Base-by-base conservation (phyloP, 306 rosid genomes). In the Macrotyloma uniflorum region DNA sequence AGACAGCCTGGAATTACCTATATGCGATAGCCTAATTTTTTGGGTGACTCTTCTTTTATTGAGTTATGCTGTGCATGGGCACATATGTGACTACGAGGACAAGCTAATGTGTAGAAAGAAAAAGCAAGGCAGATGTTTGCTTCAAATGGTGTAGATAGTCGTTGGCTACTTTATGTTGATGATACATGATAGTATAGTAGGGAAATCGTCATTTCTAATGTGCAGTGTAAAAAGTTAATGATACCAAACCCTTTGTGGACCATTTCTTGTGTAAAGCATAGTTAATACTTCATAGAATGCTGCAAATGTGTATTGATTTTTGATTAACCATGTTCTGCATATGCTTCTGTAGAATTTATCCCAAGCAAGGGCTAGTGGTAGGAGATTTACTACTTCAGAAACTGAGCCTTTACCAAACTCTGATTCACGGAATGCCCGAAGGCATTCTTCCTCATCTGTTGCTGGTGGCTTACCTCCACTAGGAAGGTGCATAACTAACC, bases 381-480 rank as follows among this genome's bases (percentile, higher is more conserved):
- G 98, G 85, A 90, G 97, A 86, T 82, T 86, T 79, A 77, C 86
- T 67, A 13, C 87, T 40, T 81, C 93, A 70, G 99, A 93, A 59
- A 65, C 89, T 23, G 99, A 93, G 85, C 70, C 95, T 53, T 72
- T 93, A 80, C 87, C 98, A 55, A 89, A 81, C 85, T 54, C 89
- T 5, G 99, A 95, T 23, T 86, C 96, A 68, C 86, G 93, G 70
- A 93, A 85, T 83, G 42, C 61, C 75, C 87, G 98, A 47, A 89
- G 99, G 77, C 96, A 96, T 81, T 94, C 97, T 64, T 89, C 98
- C 16, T 93, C 99, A 51, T 89, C 98, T 86, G 97, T 96, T 83
- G 97, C 85, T 4, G 92, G 97, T 47, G 98, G 99, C 83, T 88
- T 96, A 57, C 99, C 98, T 72, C 99, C 99, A 19, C 86, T 90